A percentile compares a stretch with the other conserved stretches of the same genome.
These are phyloP conservation scores for Coprinopsis cinerea DNA, from an alignment of 768 basidiomycete species.

Conservation along the genomic window DNA sequence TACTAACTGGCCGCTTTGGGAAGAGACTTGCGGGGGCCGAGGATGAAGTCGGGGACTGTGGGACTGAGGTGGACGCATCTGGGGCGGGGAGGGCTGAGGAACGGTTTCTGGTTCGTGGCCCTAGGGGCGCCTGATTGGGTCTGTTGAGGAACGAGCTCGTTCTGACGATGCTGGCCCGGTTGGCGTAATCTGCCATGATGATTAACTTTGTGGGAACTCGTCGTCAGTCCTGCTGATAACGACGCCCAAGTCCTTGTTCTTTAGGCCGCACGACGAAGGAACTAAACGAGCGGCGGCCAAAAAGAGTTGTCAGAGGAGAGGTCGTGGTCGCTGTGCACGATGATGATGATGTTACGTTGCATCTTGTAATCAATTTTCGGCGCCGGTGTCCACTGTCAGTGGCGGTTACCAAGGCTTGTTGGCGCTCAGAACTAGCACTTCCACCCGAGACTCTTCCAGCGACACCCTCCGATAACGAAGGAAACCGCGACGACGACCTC, in stretches of 20 bases:
- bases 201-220: neutral
- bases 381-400: neutral
- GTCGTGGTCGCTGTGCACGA: neutral
- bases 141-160: conserved; percentile 22
- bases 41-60: conserved; percentile 9
- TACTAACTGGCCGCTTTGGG: neutral
- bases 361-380: neutral
- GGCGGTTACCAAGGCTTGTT: too few relatives aligned
- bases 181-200: conserved; percentile 26
- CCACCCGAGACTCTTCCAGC: too few relatives aligned
- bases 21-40: conserved; percentile 1
- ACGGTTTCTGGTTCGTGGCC: conserved; percentile 21
- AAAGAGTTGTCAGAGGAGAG: neutral
- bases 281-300: neutral
- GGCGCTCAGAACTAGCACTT: too few relatives aligned
- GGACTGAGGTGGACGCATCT: neutral
- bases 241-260: too few relatives aligned
- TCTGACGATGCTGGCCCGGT: conserved; percentile 18
- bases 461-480: too few relatives aligned
- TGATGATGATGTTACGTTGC: neutral
- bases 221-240: neutral
- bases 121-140: conserved; percentile 21
- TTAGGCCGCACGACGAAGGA: neutral
- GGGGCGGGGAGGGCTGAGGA: conserved; percentile 13
- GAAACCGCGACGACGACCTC: too few relatives aligned